Evolutionary conservation across 805 yeast genomes (phyloP), one percentile per base, ranked within the genome.

Genomic region (Candida saitoana): DNA sequence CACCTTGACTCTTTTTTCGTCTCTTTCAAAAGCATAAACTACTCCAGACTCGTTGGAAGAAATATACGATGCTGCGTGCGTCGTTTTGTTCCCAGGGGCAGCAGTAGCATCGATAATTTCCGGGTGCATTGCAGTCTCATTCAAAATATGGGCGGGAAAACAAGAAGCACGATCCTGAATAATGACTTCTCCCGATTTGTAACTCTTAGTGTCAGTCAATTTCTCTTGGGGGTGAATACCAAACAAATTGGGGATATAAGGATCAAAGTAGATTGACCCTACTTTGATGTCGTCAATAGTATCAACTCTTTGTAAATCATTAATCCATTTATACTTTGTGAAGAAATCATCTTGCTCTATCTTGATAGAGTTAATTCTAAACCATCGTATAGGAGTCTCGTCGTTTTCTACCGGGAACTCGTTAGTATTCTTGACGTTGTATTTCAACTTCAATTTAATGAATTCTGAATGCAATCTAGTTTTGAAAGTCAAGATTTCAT

Each of bases 61-160:
- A 17, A 87, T 62, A 39, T 77, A 68, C 0, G 93, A 79, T 0
- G 96, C 96, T 17, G 84, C 66, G 63, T 91, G 98, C 0, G 97
- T 87, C 0, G 99, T 93, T 60, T 93, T 95, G 62, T 93, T 93
- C 4, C 99, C 99, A 3, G 99, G 99, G 0, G 99, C 99, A 2
- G 98, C 90, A 65, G 97, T 90, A 1, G 96, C 84, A 64, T 93
- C 99, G 35, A 93, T 85, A 8, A 89, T 79, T 18, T 71, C 62
- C 44, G 76, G 82, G 35, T 82, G 84, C 2, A 41, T 39, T 0
- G 91, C 87, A 40, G 63, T 66, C 31, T 51, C 45, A 47, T 77
- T 71, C 37, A 93, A 63, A 19, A 93, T 89, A 46, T 79, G 80
- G 0, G 95, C 96, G 0, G 99, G 99, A 57, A 93, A 89, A 60